phyloP scores from a whole-genome alignment of 1,139 yeast genomes.

The Blastobotrys persicus region DNA sequence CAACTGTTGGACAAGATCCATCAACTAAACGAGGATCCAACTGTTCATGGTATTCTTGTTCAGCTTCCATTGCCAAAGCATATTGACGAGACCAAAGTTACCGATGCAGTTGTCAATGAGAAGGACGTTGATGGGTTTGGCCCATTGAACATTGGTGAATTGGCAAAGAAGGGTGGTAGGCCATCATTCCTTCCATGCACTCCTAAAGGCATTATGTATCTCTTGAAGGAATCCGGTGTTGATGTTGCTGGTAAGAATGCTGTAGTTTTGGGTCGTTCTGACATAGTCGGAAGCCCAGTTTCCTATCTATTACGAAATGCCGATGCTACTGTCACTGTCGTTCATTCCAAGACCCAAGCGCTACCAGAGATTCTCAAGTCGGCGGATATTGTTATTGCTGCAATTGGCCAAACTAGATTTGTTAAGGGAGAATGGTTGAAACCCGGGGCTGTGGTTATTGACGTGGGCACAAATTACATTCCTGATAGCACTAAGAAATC shows the following conservation, averaged over 20 bases:
- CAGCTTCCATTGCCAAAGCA: constrained; percentile 89
- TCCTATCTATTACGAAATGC: constrained; percentile 75
- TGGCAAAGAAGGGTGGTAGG: constrained; percentile 81
- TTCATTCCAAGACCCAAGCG: constrained; percentile 74
- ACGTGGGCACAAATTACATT: constrained; percentile 92
- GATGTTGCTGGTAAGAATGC: constrained; percentile 73
- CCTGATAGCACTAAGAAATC: constrained; percentile 73
- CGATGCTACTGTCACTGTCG: constrained; percentile 82
- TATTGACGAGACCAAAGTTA: constrained; percentile 73
- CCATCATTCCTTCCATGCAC: constrained; percentile 93
- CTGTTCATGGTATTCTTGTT: constrained; percentile 84
- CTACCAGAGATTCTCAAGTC: constrained; percentile 56
- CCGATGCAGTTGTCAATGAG: constrained; percentile 68
- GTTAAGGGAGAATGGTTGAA: constrained; percentile 90
- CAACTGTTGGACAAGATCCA: constrained; percentile 56
- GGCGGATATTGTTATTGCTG: constrained; percentile 92
- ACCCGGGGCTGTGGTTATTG: constrained; percentile 81
- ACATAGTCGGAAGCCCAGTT: constrained; percentile 93
- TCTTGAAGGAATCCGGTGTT: constrained; percentile 64
- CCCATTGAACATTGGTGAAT: constrained; percentile 84
- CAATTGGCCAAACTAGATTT: constrained; percentile 80
- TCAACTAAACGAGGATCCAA: constrained; percentile 60
- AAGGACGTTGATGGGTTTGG: constrained; percentile 98
- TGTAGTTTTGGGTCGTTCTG: constrained; percentile 95
- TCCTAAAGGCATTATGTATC: constrained; percentile 87